Percentiles rank a stretch among this genome's conserved stretches.
These are phyloP conservation scores for Cadophora sp. DNA, from an alignment of 2,329 filamentous ascomycete genomes.

Conservation along the genomic window DNA sequence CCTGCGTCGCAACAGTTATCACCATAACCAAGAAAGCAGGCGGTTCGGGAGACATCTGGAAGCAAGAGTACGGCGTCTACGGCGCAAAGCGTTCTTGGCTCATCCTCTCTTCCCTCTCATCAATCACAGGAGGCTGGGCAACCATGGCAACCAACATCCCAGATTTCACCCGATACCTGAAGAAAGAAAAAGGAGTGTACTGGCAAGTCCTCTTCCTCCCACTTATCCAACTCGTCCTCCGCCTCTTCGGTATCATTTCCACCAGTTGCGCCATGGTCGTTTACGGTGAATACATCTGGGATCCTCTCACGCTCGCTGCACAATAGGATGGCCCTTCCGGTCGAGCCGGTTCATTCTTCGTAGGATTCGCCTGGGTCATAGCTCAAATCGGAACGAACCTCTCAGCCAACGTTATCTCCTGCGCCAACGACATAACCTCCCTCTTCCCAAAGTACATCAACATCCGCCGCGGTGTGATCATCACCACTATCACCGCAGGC, in stretches of 20 bases:
- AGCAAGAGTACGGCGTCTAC: constrained; percentile 34
- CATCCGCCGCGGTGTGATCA: constrained; percentile 53
- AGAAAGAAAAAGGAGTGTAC: constrained; percentile 35
- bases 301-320: constrained; percentile 38
- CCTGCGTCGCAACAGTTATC: constrained; percentile 35
- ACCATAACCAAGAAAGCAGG: constrained; percentile 37
- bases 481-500: constrained; percentile 51
- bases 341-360: constrained; percentile 44
- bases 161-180: constrained; percentile 43
- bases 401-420: constrained; percentile 48
- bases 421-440: constrained; percentile 49
- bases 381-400: constrained; percentile 48
- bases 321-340: constrained; percentile 39
- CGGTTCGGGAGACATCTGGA: constrained; percentile 38
- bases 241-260: constrained; percentile 43
- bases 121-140: constrained; percentile 40
- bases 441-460: constrained; percentile 59
- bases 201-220: constrained; percentile 41
- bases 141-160: constrained; percentile 42
- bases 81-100: constrained; percentile 37
- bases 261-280: constrained; percentile 42
- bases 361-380: constrained; percentile 40
- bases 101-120: constrained; percentile 37
- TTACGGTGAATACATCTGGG: constrained; percentile 44
- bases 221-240: constrained; percentile 38